Conservation (phyloP, 805 yeast species). For the Ogataea ramenticola region DNA sequence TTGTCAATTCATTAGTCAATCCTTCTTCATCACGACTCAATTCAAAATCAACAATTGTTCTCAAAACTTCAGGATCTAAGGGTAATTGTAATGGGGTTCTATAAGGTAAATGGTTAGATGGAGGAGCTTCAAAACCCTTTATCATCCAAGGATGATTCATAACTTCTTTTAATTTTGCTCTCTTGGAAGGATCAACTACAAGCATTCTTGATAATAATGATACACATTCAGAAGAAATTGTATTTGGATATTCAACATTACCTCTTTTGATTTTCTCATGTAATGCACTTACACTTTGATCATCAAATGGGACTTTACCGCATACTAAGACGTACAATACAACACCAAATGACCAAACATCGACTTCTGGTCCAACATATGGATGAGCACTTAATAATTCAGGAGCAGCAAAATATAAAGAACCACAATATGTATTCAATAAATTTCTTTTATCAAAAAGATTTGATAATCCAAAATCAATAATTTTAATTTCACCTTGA, state of each 20-base stretch:
- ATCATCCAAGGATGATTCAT: conserved; percentile 92
- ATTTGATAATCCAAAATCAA: conserved; percentile 94
- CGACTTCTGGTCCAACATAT: conserved; percentile 94
- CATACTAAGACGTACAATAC: conserved; percentile 92
- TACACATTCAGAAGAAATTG: conserved; percentile 72
- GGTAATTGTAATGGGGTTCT: conserved; percentile 72
- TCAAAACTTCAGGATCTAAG: conserved; percentile 56
- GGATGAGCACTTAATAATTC: conserved; percentile 90
- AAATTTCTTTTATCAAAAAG: conserved; percentile 64
- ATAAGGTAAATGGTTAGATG: conserved; percentile 65
- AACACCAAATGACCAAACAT: conserved; percentile 97
- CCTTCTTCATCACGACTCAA: conserved; percentile 58
- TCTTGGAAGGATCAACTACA: conserved; percentile 77
- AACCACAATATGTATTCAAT: conserved; percentile 93
- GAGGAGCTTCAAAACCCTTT: conserved; percentile 72
- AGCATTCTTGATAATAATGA: conserved; percentile 81
- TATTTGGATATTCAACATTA: conserved; percentile 81
- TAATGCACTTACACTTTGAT: conserved; percentile 81
- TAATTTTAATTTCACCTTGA: conserved; percentile 89
- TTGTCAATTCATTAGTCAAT: conserved; percentile 47
- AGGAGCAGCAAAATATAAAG: conserved; percentile 97
- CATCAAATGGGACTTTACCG: conserved; percentile 98
- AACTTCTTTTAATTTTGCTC: conserved; percentile 77
- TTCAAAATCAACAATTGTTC: conserved; percentile 71
- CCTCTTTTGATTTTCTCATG: conserved; percentile 94